A percentile compares a stretch with the other conserved stretches of the same genome.
These are phyloP conservation scores for Phascolomyces articulosus DNA, from an alignment of 371 early-diverging fungal species.

Conservation along the genomic window DNA sequence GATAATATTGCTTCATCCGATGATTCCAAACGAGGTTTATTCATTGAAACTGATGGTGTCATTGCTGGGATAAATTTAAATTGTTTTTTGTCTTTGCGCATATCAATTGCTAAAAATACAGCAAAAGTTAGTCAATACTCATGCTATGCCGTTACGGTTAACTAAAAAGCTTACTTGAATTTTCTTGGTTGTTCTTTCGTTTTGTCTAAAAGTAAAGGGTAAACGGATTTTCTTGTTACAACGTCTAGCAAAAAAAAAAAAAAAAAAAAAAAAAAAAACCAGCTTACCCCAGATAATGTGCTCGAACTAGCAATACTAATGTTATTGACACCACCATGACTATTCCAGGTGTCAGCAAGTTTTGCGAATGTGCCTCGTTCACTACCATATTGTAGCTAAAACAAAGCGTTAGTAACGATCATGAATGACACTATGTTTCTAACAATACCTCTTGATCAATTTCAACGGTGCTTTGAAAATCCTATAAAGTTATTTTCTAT, in stretches of 20 bases:
- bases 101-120: background rate
- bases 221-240: background rate
- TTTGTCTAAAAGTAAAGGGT: background rate
- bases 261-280: background rate
- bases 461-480: background rate
- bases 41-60: conserved; percentile 9
- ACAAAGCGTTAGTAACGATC: background rate
- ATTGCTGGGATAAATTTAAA: conserved; percentile 6
- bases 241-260: too few species aligned
- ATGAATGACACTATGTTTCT: background rate
- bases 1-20: background rate
- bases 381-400: background rate
- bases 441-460: background rate
- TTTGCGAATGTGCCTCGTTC: background rate
- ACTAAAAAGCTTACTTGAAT: background rate
- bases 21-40: background rate
- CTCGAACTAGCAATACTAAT: background rate
- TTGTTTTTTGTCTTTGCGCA: background rate
- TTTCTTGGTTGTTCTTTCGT: background rate
- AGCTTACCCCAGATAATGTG: background rate
- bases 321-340: background rate
- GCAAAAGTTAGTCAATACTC: background rate
- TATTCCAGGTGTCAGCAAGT: background rate
- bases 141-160: background rate
- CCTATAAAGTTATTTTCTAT: background rate